Percentiles rank a stretch among this genome's conserved stretches.
Evolutionary conservation across 2,329 filamentous ascomycete species (phyloP).

Genomic region (Cladosporium colombiae): DNA sequence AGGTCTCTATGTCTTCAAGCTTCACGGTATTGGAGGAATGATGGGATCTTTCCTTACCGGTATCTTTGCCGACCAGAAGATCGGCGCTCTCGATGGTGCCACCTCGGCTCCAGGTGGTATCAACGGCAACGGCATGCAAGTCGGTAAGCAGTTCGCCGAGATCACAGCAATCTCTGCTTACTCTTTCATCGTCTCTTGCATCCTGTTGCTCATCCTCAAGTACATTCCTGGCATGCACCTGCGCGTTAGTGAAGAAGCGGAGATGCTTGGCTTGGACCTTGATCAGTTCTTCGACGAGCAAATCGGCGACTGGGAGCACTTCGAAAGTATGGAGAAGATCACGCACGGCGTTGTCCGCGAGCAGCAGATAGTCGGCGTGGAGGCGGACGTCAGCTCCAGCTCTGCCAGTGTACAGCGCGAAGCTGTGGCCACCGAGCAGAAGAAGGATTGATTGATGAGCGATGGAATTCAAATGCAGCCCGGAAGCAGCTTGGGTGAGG

Average conservation of each 20-base stretch:
- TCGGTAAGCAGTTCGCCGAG: slow-evolving; percentile 58
- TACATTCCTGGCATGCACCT: slow-evolving; percentile 57
- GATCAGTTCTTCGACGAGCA: slow-evolving; percentile 60
- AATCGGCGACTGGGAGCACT: slow-evolving; percentile 44
- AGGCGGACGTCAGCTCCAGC: not conserved
- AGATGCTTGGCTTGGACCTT: slow-evolving; percentile 57
- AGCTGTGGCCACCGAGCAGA: not conserved
- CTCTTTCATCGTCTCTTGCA: slow-evolving; percentile 54
- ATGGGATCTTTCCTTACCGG: slow-evolving; percentile 60
- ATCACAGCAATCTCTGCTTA: slow-evolving; percentile 56
- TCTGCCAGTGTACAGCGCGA: slow-evolving; percentile 7
- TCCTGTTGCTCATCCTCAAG: slow-evolving; percentile 55
- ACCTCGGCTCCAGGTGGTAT: slow-evolving; percentile 52
- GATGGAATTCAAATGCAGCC: not conserved
- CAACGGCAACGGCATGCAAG: slow-evolving; percentile 57
- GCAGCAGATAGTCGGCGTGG: slow-evolving; percentile 14
- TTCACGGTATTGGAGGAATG: slow-evolving; percentile 60
- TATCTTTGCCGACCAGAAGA: slow-evolving; percentile 54
- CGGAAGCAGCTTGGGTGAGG: not conserved
- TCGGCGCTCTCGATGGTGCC: slow-evolving; percentile 53
- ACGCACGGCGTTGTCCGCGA: slow-evolving; percentile 29
- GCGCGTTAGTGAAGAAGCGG: slow-evolving; percentile 56
- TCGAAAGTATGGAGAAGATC: slow-evolving; percentile 26
- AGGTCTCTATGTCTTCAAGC: slow-evolving; percentile 61
- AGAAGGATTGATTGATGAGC: slow-evolving; percentile 4